A percentile compares a stretch with the other conserved stretches of the same genome.
These are phyloP conservation scores for Serendipita sp. DNA, from an alignment of 768 basidiomycete genomes.

Conservation along the genomic window DNA sequence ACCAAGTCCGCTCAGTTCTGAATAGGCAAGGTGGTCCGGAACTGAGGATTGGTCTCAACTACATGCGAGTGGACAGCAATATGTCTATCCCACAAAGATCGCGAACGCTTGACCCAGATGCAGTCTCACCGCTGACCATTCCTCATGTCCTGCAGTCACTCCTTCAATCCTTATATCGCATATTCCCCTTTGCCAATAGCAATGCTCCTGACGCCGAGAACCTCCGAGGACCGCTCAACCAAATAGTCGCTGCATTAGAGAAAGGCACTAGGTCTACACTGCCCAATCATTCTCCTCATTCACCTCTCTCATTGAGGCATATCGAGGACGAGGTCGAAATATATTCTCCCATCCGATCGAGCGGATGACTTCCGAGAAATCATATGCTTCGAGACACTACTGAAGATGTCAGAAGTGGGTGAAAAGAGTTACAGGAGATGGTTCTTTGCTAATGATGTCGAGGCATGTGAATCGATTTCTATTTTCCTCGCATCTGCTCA, in stretches of 20 bases:
- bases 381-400: not conserved
- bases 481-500: too few species aligned
- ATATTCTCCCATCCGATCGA: too few species aligned
- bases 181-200: not conserved
- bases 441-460: not conserved
- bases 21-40: slow-evolving; percentile 26
- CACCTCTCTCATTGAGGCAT: not conserved
- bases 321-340: not conserved
- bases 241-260: not conserved
- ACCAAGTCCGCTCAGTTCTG: slow-evolving; percentile 13
- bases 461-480: not conserved
- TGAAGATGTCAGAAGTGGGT: not conserved
- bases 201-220: not conserved
- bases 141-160: not conserved
- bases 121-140: not conserved
- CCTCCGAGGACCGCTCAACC: not conserved
- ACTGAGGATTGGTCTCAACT: slow-evolving; percentile 27
- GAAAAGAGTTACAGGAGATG: not conserved
- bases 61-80: slow-evolving; percentile 23
- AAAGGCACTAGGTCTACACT: too few species aligned
- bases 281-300: not conserved
- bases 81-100: not conserved
- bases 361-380: not conserved
- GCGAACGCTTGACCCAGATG: not conserved
- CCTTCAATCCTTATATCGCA: not conserved